Base-by-base conservation (phyloP, 2,329 filamentous ascomycete species). In the Colletotrichum abscissum region DNA sequence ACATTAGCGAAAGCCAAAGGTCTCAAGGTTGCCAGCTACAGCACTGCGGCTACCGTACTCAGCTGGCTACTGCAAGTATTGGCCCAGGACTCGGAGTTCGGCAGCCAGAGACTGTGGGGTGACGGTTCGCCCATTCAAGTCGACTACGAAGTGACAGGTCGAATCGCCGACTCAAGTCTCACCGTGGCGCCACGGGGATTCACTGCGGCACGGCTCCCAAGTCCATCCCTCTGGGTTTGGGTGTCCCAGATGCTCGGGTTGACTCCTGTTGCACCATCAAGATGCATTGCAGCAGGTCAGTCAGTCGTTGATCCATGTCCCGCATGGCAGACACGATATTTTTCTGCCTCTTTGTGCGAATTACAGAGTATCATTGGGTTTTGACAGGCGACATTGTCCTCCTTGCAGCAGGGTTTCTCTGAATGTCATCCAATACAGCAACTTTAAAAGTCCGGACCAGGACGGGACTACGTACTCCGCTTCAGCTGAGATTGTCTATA, bases 401-500 rank as follows among this genome's bases (percentile, higher is more conserved):
- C 49, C 55, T 49, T 56, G 60, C 60, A 70, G 62, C 52, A 42
- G 22, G 67, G 70, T 62, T 70, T 42, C 60, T 70, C 55, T 24
- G 16, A 70, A 73, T 28, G 59, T 8, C 55, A 55, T 57, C 26
- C 42, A 64, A 30, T 26, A 26, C 35, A 62, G 26, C 28, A 42
- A 24, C 35, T 62, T 38, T 19, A 52, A 49, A 35, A 69, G 35
- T 46, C 24, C 46, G 63, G 42, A n/a, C 42, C 22, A 60, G 38
- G 16, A 42, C 38, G 38, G 22, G 64, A 73, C 66, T 65, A 49
- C 8, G 16, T 49, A 70, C 70, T 49, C 26, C 6, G 60, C 49
- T 65, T 70, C 70, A 73, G 70, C 70, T 71, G 71, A 73, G 46
- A 64, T 56, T 57, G 55, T 52, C 33, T 24, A 49, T 16, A 60